Evolutionary conservation across 768 basidiomycete genomes (phyloP), one percentile per base, ranked within the genome.

Genomic region (Pisolithus orientalis): DNA sequence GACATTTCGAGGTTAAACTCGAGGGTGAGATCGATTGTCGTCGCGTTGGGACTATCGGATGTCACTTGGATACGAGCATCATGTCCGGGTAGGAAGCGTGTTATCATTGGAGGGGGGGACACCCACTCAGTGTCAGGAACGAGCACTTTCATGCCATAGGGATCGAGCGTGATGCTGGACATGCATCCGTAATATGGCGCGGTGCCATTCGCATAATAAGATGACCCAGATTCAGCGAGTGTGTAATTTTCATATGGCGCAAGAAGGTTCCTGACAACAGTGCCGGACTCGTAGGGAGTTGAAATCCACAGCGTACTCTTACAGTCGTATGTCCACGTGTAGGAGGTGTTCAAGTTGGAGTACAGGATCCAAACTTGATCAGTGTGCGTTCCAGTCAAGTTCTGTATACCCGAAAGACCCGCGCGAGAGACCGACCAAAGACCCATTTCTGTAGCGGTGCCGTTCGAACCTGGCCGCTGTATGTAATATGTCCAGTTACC

Each of bases 401-500:
- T 79, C 65, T 94, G 90, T n/a, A 76, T 69, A 25, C 65, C 69
- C 4, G 67, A 1, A 32, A 93, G 76, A 16, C 75, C 84, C 4
- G 83, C 72, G 29, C 93, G 82, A 5, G 84, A 83, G 16, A 83
- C 80, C 1, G 90, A 86, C 85, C 87, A 95, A 8, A 94, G 74
- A 50, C 94, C 94, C 76, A 94, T 82, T 69, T 95, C 91, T 0
- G 93, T 91, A 38, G 62, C 62, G 1, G 90, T 91, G 16, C 65
- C 61, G 63, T 94, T 91, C 27, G 94, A 95, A 62, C 94, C 94
- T 10, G 92, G 91, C 11, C 86, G 80, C 53, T 85, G 70, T 57
- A 92, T 88, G 40, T 65, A 69, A 62, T 83, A 75, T 0, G 94
- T 95, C 90, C 87, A 92, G 63, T 88, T 94, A 42, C 90, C 88